Conservation (phyloP, 176 grass and related monocot genomes). For the Themeda triandra region DNA sequence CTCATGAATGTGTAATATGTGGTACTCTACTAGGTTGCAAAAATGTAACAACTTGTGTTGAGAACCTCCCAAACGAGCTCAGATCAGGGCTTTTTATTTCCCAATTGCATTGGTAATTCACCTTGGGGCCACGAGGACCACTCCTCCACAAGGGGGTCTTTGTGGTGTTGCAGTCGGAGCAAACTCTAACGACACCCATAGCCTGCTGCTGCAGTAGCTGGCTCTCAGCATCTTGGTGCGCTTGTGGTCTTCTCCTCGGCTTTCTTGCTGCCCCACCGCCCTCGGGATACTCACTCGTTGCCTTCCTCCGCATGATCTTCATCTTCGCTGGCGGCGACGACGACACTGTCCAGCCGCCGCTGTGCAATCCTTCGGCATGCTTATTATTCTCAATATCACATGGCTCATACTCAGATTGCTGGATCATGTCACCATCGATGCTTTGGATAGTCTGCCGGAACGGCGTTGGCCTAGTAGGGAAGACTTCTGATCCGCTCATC, state of each 20-base stretch:
- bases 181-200: slow-evolving; percentile 67
- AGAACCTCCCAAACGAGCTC: slow-evolving; percentile 5
- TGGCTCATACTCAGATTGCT: slow-evolving; percentile 41
- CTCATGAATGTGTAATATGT: neutral
- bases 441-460: slow-evolving; percentile 43
- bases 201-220: slow-evolving; percentile 24
- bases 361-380: neutral
- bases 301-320: slow-evolving; percentile 69
- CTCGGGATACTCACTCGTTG: slow-evolving; percentile 26
- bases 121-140: slow-evolving; percentile 95
- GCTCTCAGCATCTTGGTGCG: slow-evolving; percentile 33
- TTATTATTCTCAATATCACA: slow-evolving; percentile 29
- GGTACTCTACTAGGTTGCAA: neutral
- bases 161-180: slow-evolving; percentile 93
- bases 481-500: slow-evolving; percentile 42
- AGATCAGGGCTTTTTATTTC: slow-evolving; percentile 4
- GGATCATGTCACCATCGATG: slow-evolving; percentile 51
- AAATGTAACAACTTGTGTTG: neutral
- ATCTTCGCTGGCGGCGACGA: slow-evolving; percentile 47
- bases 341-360: slow-evolving; percentile 48
- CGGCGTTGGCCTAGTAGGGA: neutral
- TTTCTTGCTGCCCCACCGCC: slow-evolving; percentile 29
- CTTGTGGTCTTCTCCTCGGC: slow-evolving; percentile 49
- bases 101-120: slow-evolving; percentile 24
- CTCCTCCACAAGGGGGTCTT: slow-evolving; percentile 97